Evolutionary conservation across 768 basidiomycete genomes (phyloP).

Genomic region (Piloderma croceum): DNA sequence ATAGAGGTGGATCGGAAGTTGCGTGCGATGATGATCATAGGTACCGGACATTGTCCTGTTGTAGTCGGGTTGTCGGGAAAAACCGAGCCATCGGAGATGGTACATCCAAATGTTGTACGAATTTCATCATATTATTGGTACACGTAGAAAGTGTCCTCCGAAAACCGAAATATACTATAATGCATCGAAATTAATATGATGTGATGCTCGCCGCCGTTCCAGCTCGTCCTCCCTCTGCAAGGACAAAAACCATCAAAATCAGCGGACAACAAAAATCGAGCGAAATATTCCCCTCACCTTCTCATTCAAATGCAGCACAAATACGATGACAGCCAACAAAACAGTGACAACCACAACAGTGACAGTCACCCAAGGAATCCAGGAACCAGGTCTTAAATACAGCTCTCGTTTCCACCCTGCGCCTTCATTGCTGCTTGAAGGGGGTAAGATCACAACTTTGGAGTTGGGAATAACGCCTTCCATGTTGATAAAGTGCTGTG

Average conservation of each 20-base stretch:
- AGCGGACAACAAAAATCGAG: conserved; percentile 1
- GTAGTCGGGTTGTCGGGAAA: too few relatives aligned
- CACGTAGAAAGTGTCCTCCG: too few relatives aligned
- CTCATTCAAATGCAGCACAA: conserved; percentile 85
- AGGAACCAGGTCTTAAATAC: conserved; percentile 90
- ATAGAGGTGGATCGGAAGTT: too few relatives aligned
- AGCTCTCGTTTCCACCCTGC: conserved; percentile 81
- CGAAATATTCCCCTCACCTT: conserved; percentile 52
- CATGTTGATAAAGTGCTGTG: conserved; percentile 80
- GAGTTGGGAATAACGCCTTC: conserved; percentile 98
- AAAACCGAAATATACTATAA: conserved; percentile 40
- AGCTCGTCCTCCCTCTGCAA: conserved; percentile 86
- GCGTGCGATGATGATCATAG: too few relatives aligned
- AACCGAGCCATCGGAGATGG: too few relatives aligned
- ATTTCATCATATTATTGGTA: too few relatives aligned
- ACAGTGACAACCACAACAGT: conserved; percentile 72
- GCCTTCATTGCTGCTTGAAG: conserved; percentile 44
- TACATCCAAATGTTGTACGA: too few relatives aligned
- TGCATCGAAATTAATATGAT: conserved; percentile 97
- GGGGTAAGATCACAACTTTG: conserved; percentile 89
- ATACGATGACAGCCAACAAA: conserved; percentile 74
- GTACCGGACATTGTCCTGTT: too few relatives aligned
- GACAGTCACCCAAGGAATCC: conserved; percentile 97
- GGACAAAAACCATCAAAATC: conserved; percentile 7
- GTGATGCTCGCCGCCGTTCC: conserved; percentile 82